A percentile compares a stretch with the other conserved stretches of the same genome.
These are phyloP conservation scores for Graphilbum sp. DNA, from an alignment of 2,329 filamentous ascomycete genomes.

Conservation along the genomic window DNA sequence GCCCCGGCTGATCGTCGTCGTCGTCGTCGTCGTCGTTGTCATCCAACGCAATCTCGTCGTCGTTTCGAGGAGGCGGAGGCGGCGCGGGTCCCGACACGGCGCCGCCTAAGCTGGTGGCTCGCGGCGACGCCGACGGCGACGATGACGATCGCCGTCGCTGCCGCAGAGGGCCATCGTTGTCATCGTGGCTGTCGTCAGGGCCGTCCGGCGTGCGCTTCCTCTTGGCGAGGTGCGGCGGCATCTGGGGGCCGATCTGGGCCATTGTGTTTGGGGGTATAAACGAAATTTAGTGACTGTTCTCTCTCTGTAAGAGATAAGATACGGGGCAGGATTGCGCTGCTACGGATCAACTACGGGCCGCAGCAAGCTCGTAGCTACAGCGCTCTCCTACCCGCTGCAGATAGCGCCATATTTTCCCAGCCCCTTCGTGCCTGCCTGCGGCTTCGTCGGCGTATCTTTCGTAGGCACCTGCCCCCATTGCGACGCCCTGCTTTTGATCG, in stretches of 20 bases:
- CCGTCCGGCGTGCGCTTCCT: constrained; percentile 38
- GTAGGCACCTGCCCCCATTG: too few species aligned
- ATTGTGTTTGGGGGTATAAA: constrained; percentile 26
- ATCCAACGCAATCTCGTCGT: constrained; percentile 25
- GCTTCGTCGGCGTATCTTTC: too few species aligned
- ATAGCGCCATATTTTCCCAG: background rate
- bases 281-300: too few species aligned
- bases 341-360: background rate
- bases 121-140: background rate
- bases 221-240: constrained; percentile 52
- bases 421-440: too few species aligned
- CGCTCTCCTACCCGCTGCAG: too few species aligned
- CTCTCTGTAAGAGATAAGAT: too few species aligned
- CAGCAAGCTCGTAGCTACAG: background rate
- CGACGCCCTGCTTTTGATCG: too few species aligned
- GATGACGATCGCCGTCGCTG: background rate
- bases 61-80: constrained; percentile 12
- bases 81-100: constrained; percentile 8
- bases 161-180: background rate
- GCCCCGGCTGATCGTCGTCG: constrained; percentile 14
- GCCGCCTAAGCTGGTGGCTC: constrained; percentile 9
- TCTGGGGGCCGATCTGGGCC: constrained; percentile 52
- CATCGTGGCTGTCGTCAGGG: constrained; percentile 17
- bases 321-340: too few species aligned
- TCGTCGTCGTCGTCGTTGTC: too few species aligned